These are phyloP conservation scores for Aspergillus funiculosus DNA, from an alignment of 495 filamentous ascomycete species.

Conservation along the genomic window DNA sequence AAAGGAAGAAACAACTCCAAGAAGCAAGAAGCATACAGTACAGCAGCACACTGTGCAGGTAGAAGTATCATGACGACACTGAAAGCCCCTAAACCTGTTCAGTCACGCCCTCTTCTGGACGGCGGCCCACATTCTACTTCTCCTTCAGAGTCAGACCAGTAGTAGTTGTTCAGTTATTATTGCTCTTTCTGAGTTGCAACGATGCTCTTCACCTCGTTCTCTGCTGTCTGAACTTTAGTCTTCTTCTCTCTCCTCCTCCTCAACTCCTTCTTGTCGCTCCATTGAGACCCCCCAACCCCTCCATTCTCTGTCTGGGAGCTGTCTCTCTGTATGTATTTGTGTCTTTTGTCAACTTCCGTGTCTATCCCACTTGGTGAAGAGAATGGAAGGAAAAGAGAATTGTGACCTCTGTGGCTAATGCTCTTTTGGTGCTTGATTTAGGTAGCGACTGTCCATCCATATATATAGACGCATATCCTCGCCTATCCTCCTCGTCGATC, in stretches of 20 bases:
- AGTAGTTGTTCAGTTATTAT: too few species aligned
- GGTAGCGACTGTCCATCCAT: background rate
- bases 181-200: too few species aligned
- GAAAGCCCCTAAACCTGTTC: slow-evolving; percentile 16
- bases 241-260: background rate
- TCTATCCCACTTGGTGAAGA: background rate
- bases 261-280: background rate
- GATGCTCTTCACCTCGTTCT: too few species aligned
- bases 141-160: too few species aligned
- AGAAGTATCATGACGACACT: slow-evolving; percentile 25
- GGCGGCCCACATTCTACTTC: slow-evolving; percentile 10
- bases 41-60: slow-evolving; percentile 7
- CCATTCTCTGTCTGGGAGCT: slow-evolving; percentile 14
- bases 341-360: background rate
- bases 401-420: slow-evolving; percentile 1
- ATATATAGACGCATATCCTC: background rate
- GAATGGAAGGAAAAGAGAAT: background rate
- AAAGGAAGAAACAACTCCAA: too few species aligned
- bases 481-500: too few species aligned
- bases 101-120: slow-evolving; percentile 2
- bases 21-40: background rate
- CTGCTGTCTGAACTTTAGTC: too few species aligned
- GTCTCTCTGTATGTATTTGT: slow-evolving; percentile 1
- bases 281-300: background rate
- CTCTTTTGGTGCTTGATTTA: background rate